Base-by-base conservation (phyloP, 1,284 basidiomycete genomes). In the Ceratobasidium papillatum region DNA sequence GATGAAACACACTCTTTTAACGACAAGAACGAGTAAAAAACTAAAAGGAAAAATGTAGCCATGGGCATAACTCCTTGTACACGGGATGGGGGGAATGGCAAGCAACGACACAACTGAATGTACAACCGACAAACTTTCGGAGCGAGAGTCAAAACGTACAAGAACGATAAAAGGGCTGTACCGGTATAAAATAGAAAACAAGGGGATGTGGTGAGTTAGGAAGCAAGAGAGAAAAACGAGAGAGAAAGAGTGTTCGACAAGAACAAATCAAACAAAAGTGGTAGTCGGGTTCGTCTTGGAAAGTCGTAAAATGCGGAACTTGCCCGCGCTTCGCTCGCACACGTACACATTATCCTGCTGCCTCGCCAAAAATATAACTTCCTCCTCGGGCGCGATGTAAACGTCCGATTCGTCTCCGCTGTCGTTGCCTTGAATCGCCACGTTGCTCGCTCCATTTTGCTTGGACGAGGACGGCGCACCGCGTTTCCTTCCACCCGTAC, bases 321-420 rank as follows among this genome's bases (percentile, higher is more conserved):
- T 88, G 68, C 86, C 87, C 71, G 86, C 83, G 79, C 88, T 90
- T 79, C 90, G 86, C 84, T 94, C 93, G 79, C 93, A 94, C 69
- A 94, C 84, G 79, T 93, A 94, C 74, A 94, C 87, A 74, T 90
- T 88, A 78, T 94, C 88, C 54, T 87, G 86, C 77, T 87, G 88
- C 77, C 92, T 86, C 71, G 92, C 92, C 38, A 94, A 84, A 81
- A 90, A 93, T 65, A 94, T 81, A 17, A 94, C 87, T 79, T 93
- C 93, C 74, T 94, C 90, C 32, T 85, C 84, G 59, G 83, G 56
- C 9, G 58, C 49, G 54, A 43, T 54, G 52, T 43, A 47, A 12
- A 30, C 52, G 66, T 69, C 54, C 27, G 52, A 69, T 38, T 69
- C 66, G 52, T 56, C 66, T 34, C 51, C 52, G 9, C 66, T 56